Evolutionary conservation across 2,329 filamentous ascomycete genomes (phyloP).

Genomic region (Neofusicoccum laricinum): DNA sequence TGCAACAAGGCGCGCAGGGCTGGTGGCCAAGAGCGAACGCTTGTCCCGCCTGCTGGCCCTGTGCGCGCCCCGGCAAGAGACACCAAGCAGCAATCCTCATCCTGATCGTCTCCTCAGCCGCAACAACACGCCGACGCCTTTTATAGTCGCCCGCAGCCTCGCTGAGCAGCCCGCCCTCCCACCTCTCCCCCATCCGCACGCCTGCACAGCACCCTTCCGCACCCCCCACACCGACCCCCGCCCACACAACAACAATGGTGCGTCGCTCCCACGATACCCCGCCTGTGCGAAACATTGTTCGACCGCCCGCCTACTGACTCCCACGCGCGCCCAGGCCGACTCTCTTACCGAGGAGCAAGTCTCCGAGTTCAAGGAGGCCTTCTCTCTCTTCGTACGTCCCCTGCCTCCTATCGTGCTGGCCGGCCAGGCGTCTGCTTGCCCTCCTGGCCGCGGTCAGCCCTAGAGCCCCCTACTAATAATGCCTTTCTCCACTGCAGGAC

Average conservation of each 20-base stretch:
- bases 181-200: background rate
- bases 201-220: background rate
- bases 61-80: conserved; percentile 5
- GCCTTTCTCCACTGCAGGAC: conserved; percentile 41
- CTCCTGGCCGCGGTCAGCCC: conserved; percentile 18
- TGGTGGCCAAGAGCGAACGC: conserved; percentile 11
- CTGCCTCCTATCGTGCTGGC: conserved; percentile 22
- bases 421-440: background rate
- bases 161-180: background rate
- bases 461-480: conserved; percentile 25
- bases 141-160: background rate
- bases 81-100: conserved; percentile 15
- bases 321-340: conserved; percentile 66
- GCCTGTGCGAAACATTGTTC: conserved; percentile 21
- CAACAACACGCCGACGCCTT: conserved; percentile 10
- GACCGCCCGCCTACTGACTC: conserved; percentile 10
- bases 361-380: conserved; percentile 99
- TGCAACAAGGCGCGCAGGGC: conserved; percentile 17
- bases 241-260: conserved; percentile 30
- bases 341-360: conserved; percentile 99
- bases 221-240: background rate
- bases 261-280: conserved; percentile 34
- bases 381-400: conserved; percentile 95
- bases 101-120: conserved; percentile 12
- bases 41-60: conserved; percentile 14